These are phyloP conservation scores for Penicillium chermesinum DNA, from an alignment of 495 filamentous ascomycete species.

Conservation along the genomic window DNA sequence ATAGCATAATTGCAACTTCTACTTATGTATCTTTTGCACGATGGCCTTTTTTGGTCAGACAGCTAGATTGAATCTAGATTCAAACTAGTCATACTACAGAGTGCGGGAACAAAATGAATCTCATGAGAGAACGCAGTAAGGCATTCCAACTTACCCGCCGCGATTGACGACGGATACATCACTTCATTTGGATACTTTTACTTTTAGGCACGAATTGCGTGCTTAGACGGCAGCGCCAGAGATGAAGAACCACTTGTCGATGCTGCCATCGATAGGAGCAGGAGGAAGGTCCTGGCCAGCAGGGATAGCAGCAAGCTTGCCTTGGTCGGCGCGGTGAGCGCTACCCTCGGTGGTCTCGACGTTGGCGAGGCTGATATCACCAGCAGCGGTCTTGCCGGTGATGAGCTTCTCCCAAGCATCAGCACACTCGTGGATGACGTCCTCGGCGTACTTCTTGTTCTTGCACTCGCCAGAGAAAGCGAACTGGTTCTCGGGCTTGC, in stretches of 20 bases:
- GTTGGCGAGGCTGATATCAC: slow-evolving; percentile 76
- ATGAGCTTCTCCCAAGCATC: slow-evolving; percentile 97
- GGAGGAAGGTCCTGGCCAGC: slow-evolving; percentile 66
- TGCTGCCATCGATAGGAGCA: slow-evolving; percentile 88
- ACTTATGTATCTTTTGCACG: neutral
- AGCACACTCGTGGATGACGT: slow-evolving; percentile 89
- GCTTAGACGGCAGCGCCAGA: slow-evolving; percentile 86
- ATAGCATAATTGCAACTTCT: neutral
- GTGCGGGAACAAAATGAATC: neutral
- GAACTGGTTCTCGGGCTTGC: slow-evolving; percentile 99
- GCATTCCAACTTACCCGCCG: slow-evolving; percentile 9
- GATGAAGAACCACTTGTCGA: slow-evolving; percentile 99
- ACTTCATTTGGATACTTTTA: slow-evolving; percentile 17
- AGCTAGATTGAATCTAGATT: neutral
- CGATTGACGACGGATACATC: slow-evolving; percentile 4
- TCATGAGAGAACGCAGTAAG: neutral
- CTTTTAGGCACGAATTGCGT: slow-evolving; percentile 9
- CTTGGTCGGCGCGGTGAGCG: slow-evolving; percentile 55
- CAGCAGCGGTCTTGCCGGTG: slow-evolving; percentile 72
- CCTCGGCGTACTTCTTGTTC: slow-evolving; percentile 98
- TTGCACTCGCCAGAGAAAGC: slow-evolving; percentile 99
- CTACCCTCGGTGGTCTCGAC: slow-evolving; percentile 61
- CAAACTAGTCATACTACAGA: neutral
- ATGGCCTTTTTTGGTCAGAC: neutral
- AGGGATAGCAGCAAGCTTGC: slow-evolving; percentile 66